A percentile compares a stretch with the other conserved stretches of the same genome.
Evolutionary conservation across 768 basidiomycete genomes (phyloP).

Genomic region (Strobilomyces dryophilus): DNA sequence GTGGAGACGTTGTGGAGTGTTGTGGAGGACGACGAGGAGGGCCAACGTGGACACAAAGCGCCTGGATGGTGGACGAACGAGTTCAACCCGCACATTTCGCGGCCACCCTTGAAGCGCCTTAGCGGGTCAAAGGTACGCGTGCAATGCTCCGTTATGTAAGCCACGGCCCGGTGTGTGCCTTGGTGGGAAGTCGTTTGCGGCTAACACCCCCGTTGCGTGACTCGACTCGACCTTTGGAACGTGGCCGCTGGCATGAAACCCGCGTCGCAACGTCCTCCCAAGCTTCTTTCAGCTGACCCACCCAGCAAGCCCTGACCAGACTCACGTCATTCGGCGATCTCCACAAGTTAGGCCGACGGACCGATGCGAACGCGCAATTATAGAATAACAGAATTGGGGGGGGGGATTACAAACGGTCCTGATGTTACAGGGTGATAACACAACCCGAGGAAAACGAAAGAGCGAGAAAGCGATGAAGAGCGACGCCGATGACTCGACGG

Average conservation of each 20-base stretch:
- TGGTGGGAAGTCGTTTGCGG: too few relatives aligned
- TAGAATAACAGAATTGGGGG: conserved; percentile 6
- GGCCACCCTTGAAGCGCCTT: not conserved
- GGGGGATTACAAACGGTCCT: conserved; percentile 20
- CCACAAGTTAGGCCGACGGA: conserved; percentile 16
- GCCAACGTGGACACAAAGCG: not conserved
- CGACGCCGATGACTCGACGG: conserved; percentile 3
- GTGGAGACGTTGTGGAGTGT: not conserved
- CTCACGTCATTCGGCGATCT: conserved; percentile 19
- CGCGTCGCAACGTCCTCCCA: conserved; percentile 8
- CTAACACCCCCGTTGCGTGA: too few relatives aligned
- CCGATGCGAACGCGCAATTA: conserved; percentile 14
- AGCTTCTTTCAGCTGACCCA: not conserved
- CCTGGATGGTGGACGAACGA: not conserved
- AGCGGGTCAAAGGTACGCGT: not conserved
- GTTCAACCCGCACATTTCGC: not conserved
- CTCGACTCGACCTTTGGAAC: too few relatives aligned
- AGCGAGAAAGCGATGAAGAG: conserved; percentile 3
- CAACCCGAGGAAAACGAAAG: conserved; percentile 9
- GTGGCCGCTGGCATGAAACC: not conserved
- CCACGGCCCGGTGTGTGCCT: not conserved
- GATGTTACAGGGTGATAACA: conserved; percentile 23
- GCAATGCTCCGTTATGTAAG: conserved; percentile 11
- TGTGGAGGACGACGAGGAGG: not conserved
- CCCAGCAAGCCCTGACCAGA: conserved; percentile 5